These are phyloP conservation scores for Xylariales sp. DNA, from an alignment of 2,329 filamentous ascomycete species.

Conservation along the genomic window DNA sequence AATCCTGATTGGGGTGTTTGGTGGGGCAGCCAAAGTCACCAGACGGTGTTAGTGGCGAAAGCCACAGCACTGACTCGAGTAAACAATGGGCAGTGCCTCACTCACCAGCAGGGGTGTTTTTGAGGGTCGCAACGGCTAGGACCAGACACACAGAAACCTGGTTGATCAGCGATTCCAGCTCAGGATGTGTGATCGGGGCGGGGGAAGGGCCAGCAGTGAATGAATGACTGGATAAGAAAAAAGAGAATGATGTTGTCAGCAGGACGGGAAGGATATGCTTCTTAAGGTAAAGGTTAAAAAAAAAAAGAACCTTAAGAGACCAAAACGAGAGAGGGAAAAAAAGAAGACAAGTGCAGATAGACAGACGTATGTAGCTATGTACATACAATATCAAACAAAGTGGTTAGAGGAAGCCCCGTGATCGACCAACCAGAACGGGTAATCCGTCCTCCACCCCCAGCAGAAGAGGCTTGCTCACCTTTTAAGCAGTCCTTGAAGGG, in stretches of 20 bases:
- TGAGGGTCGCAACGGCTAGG: slow-evolving; percentile 2
- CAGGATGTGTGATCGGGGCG: not conserved
- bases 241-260: not conserved
- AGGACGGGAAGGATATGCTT: not conserved
- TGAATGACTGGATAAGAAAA: no score
- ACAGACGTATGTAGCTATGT: not conserved
- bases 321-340: not conserved
- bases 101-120: slow-evolving; percentile 6
- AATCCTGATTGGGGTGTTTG: slow-evolving; percentile 19
- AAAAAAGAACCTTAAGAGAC: not conserved
- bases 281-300: not conserved
- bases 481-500: not conserved
- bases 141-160: no score
- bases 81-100: slow-evolving; percentile 12
- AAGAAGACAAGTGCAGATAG: not conserved
- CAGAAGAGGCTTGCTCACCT: not conserved
- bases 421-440: slow-evolving; percentile 7
- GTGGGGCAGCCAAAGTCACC: slow-evolving; percentile 25
- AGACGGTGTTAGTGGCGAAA: slow-evolving; percentile 25
- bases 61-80: slow-evolving; percentile 24
- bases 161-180: no score
- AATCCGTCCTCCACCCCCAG: slow-evolving; percentile 4
- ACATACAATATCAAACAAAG: slow-evolving; percentile 1
- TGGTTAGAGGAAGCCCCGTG: not conserved
- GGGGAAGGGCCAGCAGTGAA: not conserved